Evolutionary conservation across 2,329 filamentous ascomycete genomes (phyloP).

Genomic region (Dothistroma pini): DNA sequence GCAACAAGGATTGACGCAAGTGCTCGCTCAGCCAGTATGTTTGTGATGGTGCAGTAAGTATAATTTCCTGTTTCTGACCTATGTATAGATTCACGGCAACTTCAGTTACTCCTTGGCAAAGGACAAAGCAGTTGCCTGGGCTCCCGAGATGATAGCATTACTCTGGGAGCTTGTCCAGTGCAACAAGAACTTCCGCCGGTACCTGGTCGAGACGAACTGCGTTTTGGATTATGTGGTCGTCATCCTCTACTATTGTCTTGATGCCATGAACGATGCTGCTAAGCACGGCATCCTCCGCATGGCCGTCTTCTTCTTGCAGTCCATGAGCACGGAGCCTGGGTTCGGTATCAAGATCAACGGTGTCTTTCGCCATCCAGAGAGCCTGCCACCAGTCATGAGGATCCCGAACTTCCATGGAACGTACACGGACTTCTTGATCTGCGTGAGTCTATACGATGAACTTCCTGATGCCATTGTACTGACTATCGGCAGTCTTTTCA

Average conservation of each 20-base stretch:
- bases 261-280: slow-evolving; percentile 78
- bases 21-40: slow-evolving; percentile 76
- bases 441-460: slow-evolving; percentile 54
- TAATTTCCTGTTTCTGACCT: slow-evolving; percentile 26
- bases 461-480: slow-evolving; percentile 25
- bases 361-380: slow-evolving; percentile 82
- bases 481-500: slow-evolving; percentile 69
- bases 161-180: slow-evolving; percentile 98
- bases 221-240: slow-evolving; percentile 91
- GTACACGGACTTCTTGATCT: slow-evolving; percentile 91
- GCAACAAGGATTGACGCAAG: slow-evolving; percentile 31
- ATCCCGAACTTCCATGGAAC: slow-evolving; percentile 81
- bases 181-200: slow-evolving; percentile 94
- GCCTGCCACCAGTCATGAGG: slow-evolving; percentile 74
- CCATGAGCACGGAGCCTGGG: slow-evolving; percentile 84
- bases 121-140: slow-evolving; percentile 76
- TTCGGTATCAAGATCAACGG: slow-evolving; percentile 91
- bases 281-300: slow-evolving; percentile 92
- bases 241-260: slow-evolving; percentile 86
- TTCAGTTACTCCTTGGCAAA: slow-evolving; percentile 79
- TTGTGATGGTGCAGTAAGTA: neutral
- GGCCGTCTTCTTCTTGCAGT: slow-evolving; percentile 96
- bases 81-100: slow-evolving; percentile 68
- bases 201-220: slow-evolving; percentile 92
- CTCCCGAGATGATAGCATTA: slow-evolving; percentile 91